Evolutionary conservation across 805 yeast species (phyloP).

Genomic region (Kuraishia ogatae): DNA sequence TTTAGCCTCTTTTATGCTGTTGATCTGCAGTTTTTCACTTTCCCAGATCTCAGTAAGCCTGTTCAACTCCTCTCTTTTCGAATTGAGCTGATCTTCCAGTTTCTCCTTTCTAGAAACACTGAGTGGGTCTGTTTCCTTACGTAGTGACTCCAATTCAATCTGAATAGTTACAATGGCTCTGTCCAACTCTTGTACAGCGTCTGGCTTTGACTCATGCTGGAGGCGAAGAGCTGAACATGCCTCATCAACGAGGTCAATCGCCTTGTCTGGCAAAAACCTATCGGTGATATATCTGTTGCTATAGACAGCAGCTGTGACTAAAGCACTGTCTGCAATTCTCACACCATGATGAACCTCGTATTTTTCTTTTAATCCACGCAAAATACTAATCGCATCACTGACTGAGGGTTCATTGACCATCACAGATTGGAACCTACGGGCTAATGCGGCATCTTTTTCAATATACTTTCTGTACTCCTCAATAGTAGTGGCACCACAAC

Average conservation of each 20-base stretch:
- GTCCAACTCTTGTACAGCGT: conserved; percentile 82
- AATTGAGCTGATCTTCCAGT: conserved; percentile 56
- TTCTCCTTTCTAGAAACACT: conserved; percentile 73
- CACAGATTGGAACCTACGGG: conserved; percentile 90
- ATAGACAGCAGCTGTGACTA: conserved; percentile 88
- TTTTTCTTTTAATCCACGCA: conserved; percentile 88
- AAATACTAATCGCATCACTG: conserved; percentile 81
- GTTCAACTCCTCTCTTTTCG: conserved; percentile 54
- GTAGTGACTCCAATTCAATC: conserved; percentile 87
- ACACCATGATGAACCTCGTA: conserved; percentile 99
- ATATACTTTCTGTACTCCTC: conserved; percentile 90
- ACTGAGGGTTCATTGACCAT: conserved; percentile 82
- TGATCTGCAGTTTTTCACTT: conserved; percentile 67
- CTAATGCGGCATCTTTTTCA: conserved; percentile 93
- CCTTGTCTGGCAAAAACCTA: conserved; percentile 89
- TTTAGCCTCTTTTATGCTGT: conserved; percentile 70
- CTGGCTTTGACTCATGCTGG: conserved; percentile 97
- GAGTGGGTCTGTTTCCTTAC: conserved; percentile 84
- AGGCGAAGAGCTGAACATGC: conserved; percentile 92
- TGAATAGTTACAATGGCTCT: conserved; percentile 88
- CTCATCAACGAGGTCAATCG: conserved; percentile 93
- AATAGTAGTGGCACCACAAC: conserved; percentile 94
- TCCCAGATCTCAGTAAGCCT: conserved; percentile 85
- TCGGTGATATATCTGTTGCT: conserved; percentile 89
- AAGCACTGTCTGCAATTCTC: conserved; percentile 82